Evolutionary conservation across 2,329 filamentous ascomycete species (phyloP), one percentile per base, ranked within the genome.

Genomic region (Fusarium globosum): DNA sequence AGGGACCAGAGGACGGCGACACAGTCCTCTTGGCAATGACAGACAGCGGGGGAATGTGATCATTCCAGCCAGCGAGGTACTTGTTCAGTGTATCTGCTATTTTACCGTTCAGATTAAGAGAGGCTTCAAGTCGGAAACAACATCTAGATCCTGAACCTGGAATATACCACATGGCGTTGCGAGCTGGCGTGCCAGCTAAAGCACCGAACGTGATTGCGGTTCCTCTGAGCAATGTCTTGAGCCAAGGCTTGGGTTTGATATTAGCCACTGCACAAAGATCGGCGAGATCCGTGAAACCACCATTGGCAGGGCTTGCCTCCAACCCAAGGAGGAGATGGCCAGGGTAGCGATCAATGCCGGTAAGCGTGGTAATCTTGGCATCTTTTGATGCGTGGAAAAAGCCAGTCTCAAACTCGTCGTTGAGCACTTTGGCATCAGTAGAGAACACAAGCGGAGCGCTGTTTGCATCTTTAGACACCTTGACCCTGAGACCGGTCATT

Each of bases 51-150:
- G 53, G 53, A 0, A 43, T 23, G 21, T 43, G 16, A 0, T 56
- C 53, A 1, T 43, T 7, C 53, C 53, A 56, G 0, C 53, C 53
- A 15, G 53, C 0, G 53, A 56, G 53, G 0, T 56, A 56, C 20
- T 56, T 56, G 12, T 56, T 8, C 2, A 42, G 21, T 3, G 0
- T 2, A 0, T 7, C 2, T 0, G 0, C 51, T n/a, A 55, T 2
- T n/a, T 6, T 2, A 0, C 4, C 52, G 0, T 5, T 4, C 0
- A 55, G 26, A 3, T 30, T 3, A 1, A 55, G 20, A 7, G 52
- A 30, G 6, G 52, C 52, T 0, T 56, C 53, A 0, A 56, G 53
- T 0, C 53, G 53, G 2, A 56, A 0, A 1, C 53, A 56, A 0
- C 53, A 43, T 23, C 1, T 0, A 1, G 53, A 43, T 2, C 26